Base-by-base conservation (phyloP, 352 stramenopile genomes). In the Pythium rishiriense region DNA sequence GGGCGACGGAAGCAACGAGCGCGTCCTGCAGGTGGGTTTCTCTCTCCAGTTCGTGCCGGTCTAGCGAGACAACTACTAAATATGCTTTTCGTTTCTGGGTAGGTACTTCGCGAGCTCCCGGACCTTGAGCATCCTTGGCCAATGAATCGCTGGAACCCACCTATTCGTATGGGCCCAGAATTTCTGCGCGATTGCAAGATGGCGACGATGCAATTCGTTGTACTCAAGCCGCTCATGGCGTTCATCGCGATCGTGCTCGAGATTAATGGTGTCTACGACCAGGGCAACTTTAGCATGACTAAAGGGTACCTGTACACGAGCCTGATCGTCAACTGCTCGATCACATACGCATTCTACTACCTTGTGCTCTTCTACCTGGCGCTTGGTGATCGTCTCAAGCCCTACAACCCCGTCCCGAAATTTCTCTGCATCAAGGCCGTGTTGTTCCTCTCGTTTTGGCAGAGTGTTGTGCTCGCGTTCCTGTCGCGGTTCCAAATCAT, bases 391-490 rank as follows among this genome's bases (percentile, higher is more conserved):
- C 90, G 97, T 31, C 75, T 99, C 45, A 79, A 73, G 60, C 95
- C 89, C 57, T 98, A 94, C 75, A 96, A 98, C 55, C 97, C 97
- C 4, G 96, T 98, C 41, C 89, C 94, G 1, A 99, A 99, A 79
- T 99, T 99, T 70, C 74, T 99, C 25, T 98, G 94, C 62, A 98
- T 99, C 74, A 99, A 99, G 72, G 96, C 93, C 8, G 92, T 99
- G 58, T 76, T 99, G n/a, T 99, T 99, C 72, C 75, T 99, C 24
- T 98, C 94, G 8, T 99, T 99, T 78, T 99, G 97, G 97, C 97
- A 99, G 75, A 96, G 88, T 67, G 88, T 97, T 55, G 83, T 97
- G 64, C 83, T 97, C 33, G 90, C 90, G 3, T 94, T 96, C 57
- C 82, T 97, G 48, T 94, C 87, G 28, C 82, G 85, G 4, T 91